Evolutionary conservation across 208 protist genomes (phyloP).

Genomic region (Crithidia acanthocephali): DNA sequence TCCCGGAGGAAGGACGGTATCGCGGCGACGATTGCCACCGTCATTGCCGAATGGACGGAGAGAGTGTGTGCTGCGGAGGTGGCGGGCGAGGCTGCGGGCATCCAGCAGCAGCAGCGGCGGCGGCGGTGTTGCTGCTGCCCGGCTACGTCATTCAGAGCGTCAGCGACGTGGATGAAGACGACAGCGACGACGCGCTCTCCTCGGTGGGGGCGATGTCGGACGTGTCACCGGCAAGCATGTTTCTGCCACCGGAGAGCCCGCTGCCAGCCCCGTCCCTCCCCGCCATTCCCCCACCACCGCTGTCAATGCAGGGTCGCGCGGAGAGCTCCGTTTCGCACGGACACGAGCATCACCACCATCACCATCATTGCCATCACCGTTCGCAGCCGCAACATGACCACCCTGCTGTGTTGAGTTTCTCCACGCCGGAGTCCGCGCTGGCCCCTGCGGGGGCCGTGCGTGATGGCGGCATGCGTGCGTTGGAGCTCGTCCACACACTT

Average conservation of each 20-base stretch:
- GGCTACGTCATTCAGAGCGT: not conserved
- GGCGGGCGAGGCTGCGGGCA: too few species aligned
- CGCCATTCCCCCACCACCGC: constrained; percentile 4
- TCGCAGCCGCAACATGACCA: too few species aligned
- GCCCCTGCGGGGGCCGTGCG: not conserved
- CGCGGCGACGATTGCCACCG: too few species aligned
- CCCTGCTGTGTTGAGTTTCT: too few species aligned
- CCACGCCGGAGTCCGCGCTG: too few species aligned
- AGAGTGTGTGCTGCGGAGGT: not conserved
- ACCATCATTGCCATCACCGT: not conserved
- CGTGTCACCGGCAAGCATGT: not conserved
- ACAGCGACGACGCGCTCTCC: not conserved
- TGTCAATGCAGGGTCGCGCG: not conserved
- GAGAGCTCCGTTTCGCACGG: not conserved
- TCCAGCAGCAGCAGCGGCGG: too few species aligned
- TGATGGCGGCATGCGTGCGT: not conserved
- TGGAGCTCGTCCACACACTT: not conserved
- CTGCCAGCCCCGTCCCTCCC: constrained; percentile 2
- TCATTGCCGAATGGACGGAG: too few species aligned
- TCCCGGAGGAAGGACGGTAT: too few species aligned
- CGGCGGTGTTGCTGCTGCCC: not conserved
- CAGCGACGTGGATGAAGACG: not conserved
- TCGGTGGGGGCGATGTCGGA: not conserved
- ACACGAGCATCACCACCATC: not conserved
- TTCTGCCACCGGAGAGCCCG: not conserved